Evolutionary conservation across 164 flowering plant genomes (phyloP), one percentile per base, ranked within the genome.

Genomic region (Piper betle): DNA sequence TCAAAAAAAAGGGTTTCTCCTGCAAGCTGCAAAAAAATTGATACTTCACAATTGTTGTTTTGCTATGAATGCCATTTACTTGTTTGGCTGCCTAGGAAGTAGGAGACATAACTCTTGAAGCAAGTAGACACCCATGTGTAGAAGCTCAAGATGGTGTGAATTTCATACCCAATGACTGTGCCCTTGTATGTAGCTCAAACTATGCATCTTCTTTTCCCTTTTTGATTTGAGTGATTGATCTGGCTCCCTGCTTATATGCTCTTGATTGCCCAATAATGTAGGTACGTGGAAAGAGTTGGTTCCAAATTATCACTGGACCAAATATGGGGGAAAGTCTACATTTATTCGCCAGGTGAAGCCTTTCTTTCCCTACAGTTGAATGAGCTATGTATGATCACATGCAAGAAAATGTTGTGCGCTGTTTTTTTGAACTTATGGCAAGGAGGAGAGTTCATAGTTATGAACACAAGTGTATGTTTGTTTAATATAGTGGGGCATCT

Each of bases 311-410:
- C 63, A 94, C 99, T 9, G 99, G 97, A 40, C 99, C 99, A 48
- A 94, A 94, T 70, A 94, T 94, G 97, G 99, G 99, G 99, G 97
- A 58, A 94, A 94, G 73, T 94, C 99, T 18, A 94, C 99, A 61
- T 88, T 78, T 71, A 94, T 94, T 68, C 79, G 99, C 25, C 99
- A 94, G 96, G 99, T 93, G 13, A 43, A 48, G 16, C 69, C 33
- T 61, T 61, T 15, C 33, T 25, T 25, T 25, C 33, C 33, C 33
- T 25, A 25, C 33, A 25, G 33, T 25, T 25, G 33, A 25, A 25
- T 25, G 33, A 25, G 33, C 33, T 25, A 25, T 25, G 33, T 2
- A 25, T 25, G 33, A 25, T 25, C 33, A 25, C 33, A 25, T 25
- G 33, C 33, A 25, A 25, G 33, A 25, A 25, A 25, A 25, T 20